Evolutionary conservation across 129 eudicot species (phyloP), one percentile per base, ranked within the genome.

Genomic region (Artemisia annua): DNA sequence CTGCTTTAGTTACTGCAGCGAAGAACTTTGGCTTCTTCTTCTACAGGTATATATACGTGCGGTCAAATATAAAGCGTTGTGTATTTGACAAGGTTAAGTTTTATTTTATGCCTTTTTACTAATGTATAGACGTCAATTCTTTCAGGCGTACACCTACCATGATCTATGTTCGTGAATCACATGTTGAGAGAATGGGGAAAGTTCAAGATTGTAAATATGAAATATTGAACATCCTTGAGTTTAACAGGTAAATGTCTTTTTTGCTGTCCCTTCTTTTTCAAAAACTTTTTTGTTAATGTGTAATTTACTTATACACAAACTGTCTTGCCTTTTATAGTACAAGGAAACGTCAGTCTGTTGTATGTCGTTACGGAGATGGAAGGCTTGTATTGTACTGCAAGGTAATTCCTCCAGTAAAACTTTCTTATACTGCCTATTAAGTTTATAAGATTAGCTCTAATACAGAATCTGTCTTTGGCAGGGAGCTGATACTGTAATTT

Each of bases 21-120:
- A 94, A 94, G 87, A 90, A 86, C 83, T 94, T 94, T 71, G 99
- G 99, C 86, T 94, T 94, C 94, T 94, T 94, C 81, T 94, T 94
- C 71, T 90, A 81, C 87, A 94, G 87, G 99, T 90, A 19, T 71
- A 78, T 71, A 78, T 70, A 62, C 51, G 49, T 49, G 48, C 50
- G 68, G 55, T 26, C 55, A 35, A 62, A 62, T 3, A 60, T 60
- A 60, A 30, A 24, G 12, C 20, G 13, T 28, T 62, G 67, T 62
- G 44, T 62, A 62, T 62, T 18, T 15, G 46, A 61, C 66, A 19
- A 28, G 26, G 5, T 26, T 26, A 35, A 4, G 43, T 51, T 35
- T 35, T 68, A 2, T 24, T 56, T 28, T 51, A 16, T 43, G 53
- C 24, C 59, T 46, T 48, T 68, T 14, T 48, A 9, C 75, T 85